Evolutionary conservation across 2,329 filamentous ascomycete species (phyloP).

Genomic region (Rutstroemia sp.): DNA sequence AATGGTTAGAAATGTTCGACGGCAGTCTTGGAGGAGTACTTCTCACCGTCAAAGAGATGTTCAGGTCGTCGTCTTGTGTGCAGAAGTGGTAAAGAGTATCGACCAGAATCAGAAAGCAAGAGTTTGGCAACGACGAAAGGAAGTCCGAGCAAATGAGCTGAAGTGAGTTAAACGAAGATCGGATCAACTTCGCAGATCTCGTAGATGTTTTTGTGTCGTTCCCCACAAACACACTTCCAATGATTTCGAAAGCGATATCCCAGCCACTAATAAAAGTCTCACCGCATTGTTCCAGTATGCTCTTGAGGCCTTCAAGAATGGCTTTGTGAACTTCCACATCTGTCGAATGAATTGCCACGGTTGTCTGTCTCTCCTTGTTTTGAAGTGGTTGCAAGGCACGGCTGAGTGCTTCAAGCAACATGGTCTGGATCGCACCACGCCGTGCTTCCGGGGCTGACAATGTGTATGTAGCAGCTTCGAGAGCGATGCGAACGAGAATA

Average conservation of each 20-base stretch:
- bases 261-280: conserved; percentile 78
- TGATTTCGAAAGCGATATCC: conserved; percentile 77
- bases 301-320: conserved; percentile 71
- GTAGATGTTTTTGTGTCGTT: conserved; percentile 30
- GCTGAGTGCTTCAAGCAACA: conserved; percentile 60
- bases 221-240: conserved; percentile 68
- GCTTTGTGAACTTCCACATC: conserved; percentile 77
- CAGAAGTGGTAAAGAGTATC: conserved; percentile 87
- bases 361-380: conserved; percentile 41
- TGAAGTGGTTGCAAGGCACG: conserved; percentile 54
- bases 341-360: conserved; percentile 51
- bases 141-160: conserved; percentile 96
- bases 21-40: conserved; percentile 5
- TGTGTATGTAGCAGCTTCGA: conserved; percentile 52
- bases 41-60: conserved; percentile 81
- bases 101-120: conserved; percentile 69
- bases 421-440: conserved; percentile 59
- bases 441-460: conserved; percentile 42
- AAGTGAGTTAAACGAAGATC: conserved; percentile 80
- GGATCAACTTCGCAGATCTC: conserved; percentile 66
- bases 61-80: conserved; percentile 83
- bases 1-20: conserved; percentile 10
- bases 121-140: conserved; percentile 61
- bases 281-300: conserved; percentile 79
- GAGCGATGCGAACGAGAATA: conserved; percentile 50